Evolutionary conservation across 768 basidiomycete genomes (phyloP), one percentile per base, ranked within the genome.

Genomic region (Russula dissimulans): DNA sequence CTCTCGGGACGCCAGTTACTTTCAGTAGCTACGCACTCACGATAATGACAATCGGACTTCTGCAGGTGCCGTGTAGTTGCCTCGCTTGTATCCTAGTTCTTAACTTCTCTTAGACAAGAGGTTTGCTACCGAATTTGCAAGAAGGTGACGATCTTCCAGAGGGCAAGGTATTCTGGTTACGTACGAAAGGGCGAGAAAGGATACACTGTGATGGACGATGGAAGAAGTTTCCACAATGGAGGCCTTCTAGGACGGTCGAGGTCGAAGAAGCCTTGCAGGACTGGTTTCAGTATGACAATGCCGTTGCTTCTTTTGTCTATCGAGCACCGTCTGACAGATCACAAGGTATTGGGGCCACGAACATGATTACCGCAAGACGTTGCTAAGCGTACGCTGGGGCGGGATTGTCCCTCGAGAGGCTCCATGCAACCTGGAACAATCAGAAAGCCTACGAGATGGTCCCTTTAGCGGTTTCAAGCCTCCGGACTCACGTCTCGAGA

Each of bases 11-110:
- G 17, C 64, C 71, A 1, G 53, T 64, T 4, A 78, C 78, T 3
- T 84, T 86, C 66, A 85, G 80, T 61, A 86, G 83, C 62, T 87
- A 86, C 69, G 75, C 83, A 1, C 68, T 84, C 26, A 72, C 77
- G 10, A 67, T 87, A 64, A 85, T 87, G 84, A 79, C 79, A 0
- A 76, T 87, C 42, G 79, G 73, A 0, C 79, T 79, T 60, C 68
- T 85, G 4, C 86, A 87, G 73, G 84, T 82, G 48, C 49, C 70
- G 68, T 39, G 5, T 39, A 47, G 15, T 48, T 38, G 26, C 47
- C 47, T 44, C 7, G 17, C 41, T 10, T 26, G 9, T 10, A 14
- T 43, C 10, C 14, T 22, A 32, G 14, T 36, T 22, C 14, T 47
- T 50, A 46, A 51, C 41, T 38, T 50, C 26, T 56, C n/a, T 50